Evolutionary conservation across 352 stramenopile genomes (phyloP).

Genomic region (Phytophthora syringae): DNA sequence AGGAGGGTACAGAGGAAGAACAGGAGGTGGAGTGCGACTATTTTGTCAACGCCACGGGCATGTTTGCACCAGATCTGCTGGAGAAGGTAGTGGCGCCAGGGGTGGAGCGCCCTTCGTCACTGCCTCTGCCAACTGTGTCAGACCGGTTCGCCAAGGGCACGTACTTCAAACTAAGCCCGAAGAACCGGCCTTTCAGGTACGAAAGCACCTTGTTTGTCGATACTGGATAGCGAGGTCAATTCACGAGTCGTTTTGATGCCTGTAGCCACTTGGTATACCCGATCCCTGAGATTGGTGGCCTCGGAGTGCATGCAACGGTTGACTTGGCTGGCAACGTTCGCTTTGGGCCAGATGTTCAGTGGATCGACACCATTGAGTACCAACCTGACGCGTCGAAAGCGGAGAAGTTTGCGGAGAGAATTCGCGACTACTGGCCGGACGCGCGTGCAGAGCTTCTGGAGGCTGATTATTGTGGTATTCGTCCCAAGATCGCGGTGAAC

Average conservation of each 20-base stretch:
- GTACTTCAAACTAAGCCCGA: slow-evolving; percentile 92
- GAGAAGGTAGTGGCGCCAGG: slow-evolving; percentile 32
- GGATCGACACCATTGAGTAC: slow-evolving; percentile 91
- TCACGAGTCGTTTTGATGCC: not conserved
- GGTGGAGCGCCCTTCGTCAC: not conserved
- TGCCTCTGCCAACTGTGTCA: slow-evolving; percentile 40
- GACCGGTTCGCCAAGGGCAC: slow-evolving; percentile 95
- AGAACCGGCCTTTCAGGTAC: slow-evolving; percentile 66
- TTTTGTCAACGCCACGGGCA: slow-evolving; percentile 93
- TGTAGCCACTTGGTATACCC: slow-evolving; percentile 94
- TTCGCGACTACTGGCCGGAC: slow-evolving; percentile 94
- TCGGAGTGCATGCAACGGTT: slow-evolving; percentile 97
- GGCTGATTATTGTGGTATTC: slow-evolving; percentile 96
- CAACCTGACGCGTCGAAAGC: slow-evolving; percentile 71
- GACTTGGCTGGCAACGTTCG: slow-evolving; percentile 92
- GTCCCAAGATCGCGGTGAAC: slow-evolving; percentile 92
- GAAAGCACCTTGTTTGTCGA: not conserved
- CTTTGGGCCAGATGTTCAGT: slow-evolving; percentile 98
- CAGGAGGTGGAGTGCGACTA: slow-evolving; percentile 89
- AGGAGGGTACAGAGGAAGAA: slow-evolving; percentile 32
- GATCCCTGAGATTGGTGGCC: slow-evolving; percentile 93
- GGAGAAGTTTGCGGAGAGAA: slow-evolving; percentile 58
- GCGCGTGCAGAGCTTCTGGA: slow-evolving; percentile 80
- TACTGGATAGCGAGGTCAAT: not conserved
- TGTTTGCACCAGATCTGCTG: slow-evolving; percentile 72